Base-by-base conservation (phyloP, 345 rosid species). In the Populus alba region DNA sequence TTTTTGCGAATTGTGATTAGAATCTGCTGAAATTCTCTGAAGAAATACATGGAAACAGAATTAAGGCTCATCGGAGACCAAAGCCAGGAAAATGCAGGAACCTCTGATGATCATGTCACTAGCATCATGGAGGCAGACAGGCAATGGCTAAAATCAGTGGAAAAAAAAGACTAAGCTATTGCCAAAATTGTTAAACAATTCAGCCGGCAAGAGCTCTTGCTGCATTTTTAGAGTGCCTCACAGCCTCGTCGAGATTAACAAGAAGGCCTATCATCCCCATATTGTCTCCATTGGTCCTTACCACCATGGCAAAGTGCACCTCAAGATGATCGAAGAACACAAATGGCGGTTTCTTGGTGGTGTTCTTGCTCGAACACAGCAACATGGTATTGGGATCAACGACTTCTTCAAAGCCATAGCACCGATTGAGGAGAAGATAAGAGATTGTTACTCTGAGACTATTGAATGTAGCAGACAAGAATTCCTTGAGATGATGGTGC, bases 161-260 rank as follows among this genome's bases (percentile, higher is more conserved):
- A 83, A 35, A 8, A 8, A 37, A 23, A 81, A 39, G 49, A 73
- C 79, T 59, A 73, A 43, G 4, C 18, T 29, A n/a, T n/a, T 25
- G 51, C 88, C 89, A 20, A 74, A 31, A 74, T 53, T 72, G 55
- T 59, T 89, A 27, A 84, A 67, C 68, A 79, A 63, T 20, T 74
- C 85, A 77, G 88, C 90, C 1, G 89, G 81, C 41, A 45, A 6
- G 37, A 43, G 45, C 25, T 68, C 84, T 27, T 87, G 88, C 79
- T 85, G 88, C 84, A 87, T 89, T 81, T 89, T 84, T 37, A 78
- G 91, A 76, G 84, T 85, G 45, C 90, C 90, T 41, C 85, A 80
- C 51, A 84, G 83, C 71, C 82, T 87, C 0, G 29, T 68, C 0
- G 70, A 79, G 20, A 78, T 80, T 78, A 83, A 87, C 37, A 45